Percentiles rank a stretch among this genome's conserved stretches.
These are phyloP conservation scores for Paramecium pentaurelia DNA, from an alignment of 73 alveolate genomes.

Conservation along the genomic window DNA sequence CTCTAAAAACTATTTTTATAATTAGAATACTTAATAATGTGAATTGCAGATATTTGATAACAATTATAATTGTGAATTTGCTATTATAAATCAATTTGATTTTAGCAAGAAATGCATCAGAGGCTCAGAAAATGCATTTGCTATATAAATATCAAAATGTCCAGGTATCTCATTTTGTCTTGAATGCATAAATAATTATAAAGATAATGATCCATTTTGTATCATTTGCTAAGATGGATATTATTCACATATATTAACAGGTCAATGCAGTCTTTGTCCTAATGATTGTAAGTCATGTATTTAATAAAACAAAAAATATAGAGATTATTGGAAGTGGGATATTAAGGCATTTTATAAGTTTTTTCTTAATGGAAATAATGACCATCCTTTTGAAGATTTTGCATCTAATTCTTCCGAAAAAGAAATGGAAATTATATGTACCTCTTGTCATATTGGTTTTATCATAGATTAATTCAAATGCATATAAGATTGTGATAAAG, in stretches of 20 bases:
- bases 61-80: background rate
- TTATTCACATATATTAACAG: background rate
- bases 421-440: background rate
- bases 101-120: background rate
- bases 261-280: background rate
- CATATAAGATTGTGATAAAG: background rate
- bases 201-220: background rate
- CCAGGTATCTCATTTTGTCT: background rate
- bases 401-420: background rate
- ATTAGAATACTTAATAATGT: background rate
- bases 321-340: background rate
- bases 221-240: background rate
- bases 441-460: background rate
- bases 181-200: background rate
- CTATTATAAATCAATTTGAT: background rate
- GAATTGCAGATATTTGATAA: background rate
- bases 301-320: background rate
- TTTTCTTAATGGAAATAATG: background rate
- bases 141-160: background rate
- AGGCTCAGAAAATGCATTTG: background rate
- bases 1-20: background rate
- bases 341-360: background rate
- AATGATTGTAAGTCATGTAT: background rate
- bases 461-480: background rate
- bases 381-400: background rate